Evolutionary conservation across 805 yeast species (phyloP).

Genomic region (Yamadazyma olivae): DNA sequence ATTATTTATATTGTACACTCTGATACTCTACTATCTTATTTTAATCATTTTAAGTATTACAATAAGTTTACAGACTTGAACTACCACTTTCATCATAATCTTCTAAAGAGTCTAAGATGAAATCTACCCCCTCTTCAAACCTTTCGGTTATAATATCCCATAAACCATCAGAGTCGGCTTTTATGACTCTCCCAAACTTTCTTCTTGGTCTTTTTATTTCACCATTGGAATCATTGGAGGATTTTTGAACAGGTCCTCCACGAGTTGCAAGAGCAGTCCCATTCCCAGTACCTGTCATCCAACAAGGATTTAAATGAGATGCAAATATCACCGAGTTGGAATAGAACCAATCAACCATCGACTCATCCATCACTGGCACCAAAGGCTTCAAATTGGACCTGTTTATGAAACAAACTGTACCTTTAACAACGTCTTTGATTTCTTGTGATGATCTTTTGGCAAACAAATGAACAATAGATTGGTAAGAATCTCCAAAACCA

Average conservation of each 20-base stretch:
- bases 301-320: slow-evolving; percentile 68
- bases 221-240: slow-evolving; percentile 19
- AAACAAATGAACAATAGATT: slow-evolving; percentile 79
- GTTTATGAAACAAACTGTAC: slow-evolving; percentile 68
- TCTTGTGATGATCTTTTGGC: slow-evolving; percentile 70
- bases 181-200: slow-evolving; percentile 86
- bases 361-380: slow-evolving; percentile 85
- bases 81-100: slow-evolving; percentile 28
- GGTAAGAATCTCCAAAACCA: slow-evolving; percentile 88
- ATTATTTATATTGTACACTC: not conserved
- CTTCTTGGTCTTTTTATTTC: slow-evolving; percentile 71
- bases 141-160: slow-evolving; percentile 76
- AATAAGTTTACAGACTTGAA: not conserved
- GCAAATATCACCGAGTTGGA: slow-evolving; percentile 82
- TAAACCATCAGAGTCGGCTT: slow-evolving; percentile 68
- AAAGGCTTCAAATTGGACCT: slow-evolving; percentile 70
- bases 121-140: slow-evolving; percentile 83
- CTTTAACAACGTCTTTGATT: slow-evolving; percentile 59
- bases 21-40: not conserved
- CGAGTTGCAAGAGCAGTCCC: slow-evolving; percentile 20
- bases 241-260: slow-evolving; percentile 14
- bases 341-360: slow-evolving; percentile 88
- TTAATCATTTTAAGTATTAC: too few relatives aligned
- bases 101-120: slow-evolving; percentile 74
- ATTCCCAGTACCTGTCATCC: slow-evolving; percentile 50